phyloP scores from a whole-genome alignment of 495 filamentous ascomycete species.

The Penicillium argentinense region DNA sequence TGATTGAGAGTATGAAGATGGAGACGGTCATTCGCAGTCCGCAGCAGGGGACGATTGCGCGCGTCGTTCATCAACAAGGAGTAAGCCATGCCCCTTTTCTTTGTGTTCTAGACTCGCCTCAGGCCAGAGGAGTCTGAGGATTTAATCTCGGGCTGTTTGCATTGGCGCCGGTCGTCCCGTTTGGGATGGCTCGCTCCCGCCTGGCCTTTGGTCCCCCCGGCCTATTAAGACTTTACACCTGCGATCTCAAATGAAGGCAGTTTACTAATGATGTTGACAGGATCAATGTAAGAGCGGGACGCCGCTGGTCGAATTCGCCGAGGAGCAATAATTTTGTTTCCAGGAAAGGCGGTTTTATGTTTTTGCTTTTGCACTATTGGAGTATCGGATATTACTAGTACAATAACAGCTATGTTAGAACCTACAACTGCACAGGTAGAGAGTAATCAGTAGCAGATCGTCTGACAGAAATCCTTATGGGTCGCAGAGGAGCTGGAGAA shows the following conservation, averaged over 20 bases:
- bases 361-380: not conserved
- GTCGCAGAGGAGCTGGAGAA: no score
- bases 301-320: slow-evolving; percentile 54
- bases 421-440: no score
- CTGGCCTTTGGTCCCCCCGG: slow-evolving; percentile 8
- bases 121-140: no score
- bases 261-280: slow-evolving; percentile 39
- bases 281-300: slow-evolving; percentile 61
- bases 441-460: no score
- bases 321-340: slow-evolving; percentile 1
- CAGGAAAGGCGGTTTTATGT: not conserved
- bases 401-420: no score
- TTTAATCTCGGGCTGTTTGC: no score
- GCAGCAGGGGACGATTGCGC: slow-evolving; percentile 74
- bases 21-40: slow-evolving; percentile 95
- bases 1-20: slow-evolving; percentile 99
- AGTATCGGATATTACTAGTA: no score
- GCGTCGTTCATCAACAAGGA: slow-evolving; percentile 81
- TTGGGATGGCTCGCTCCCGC: no score
- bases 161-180: no score
- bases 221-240: no score
- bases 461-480: no score
- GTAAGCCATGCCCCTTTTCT: slow-evolving; percentile 54
- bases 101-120: slow-evolving; percentile 3
- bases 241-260: not conserved